Evolutionary conservation across 2,329 filamentous ascomycete species (phyloP).

Genomic region (Pseudogymnoascus pannorum): DNA sequence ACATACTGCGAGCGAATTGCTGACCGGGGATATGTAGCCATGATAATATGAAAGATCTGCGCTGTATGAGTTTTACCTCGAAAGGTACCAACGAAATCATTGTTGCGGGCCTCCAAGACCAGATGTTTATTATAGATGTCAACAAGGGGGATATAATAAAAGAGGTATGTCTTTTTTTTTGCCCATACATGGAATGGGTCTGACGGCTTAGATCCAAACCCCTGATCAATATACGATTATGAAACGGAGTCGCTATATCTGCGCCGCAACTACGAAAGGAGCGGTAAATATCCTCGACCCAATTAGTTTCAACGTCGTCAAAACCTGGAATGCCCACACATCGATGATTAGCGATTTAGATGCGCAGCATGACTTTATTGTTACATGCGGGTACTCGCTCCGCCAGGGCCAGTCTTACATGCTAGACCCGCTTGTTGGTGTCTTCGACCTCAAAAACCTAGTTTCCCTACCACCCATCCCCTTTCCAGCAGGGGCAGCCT

Average conservation of each 20-base stretch:
- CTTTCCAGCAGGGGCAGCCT: slow-evolving; percentile 85
- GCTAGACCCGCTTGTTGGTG: slow-evolving; percentile 87
- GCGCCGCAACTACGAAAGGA: slow-evolving; percentile 78
- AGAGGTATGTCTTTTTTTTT: slow-evolving; percentile 39
- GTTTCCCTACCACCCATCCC: slow-evolving; percentile 83
- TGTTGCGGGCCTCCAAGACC: slow-evolving; percentile 76
- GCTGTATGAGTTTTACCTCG: slow-evolving; percentile 92
- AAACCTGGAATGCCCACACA: slow-evolving; percentile 84
- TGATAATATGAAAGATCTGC: slow-evolving; percentile 74
- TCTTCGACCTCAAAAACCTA: slow-evolving; percentile 91
- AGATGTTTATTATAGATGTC: slow-evolving; percentile 71
- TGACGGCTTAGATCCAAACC: slow-evolving; percentile 52
- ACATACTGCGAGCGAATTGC: slow-evolving; percentile 10
- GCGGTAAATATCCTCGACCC: slow-evolving; percentile 82
- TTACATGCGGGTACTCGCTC: slow-evolving; percentile 89
- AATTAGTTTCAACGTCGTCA: slow-evolving; percentile 67
- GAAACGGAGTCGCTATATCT: slow-evolving; percentile 85
- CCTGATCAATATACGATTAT: slow-evolving; percentile 81
- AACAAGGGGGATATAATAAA: slow-evolving; percentile 66
- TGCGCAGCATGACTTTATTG: slow-evolving; percentile 86
- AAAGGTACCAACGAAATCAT: slow-evolving; percentile 77
- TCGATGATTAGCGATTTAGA: slow-evolving; percentile 95
- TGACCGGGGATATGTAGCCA: slow-evolving; percentile 39
- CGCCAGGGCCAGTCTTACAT: slow-evolving; percentile 73
- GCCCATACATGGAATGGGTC: slow-evolving; percentile 11